Evolutionary conservation across 768 basidiomycete species (phyloP), one percentile per base, ranked within the genome.

Genomic region (Lyophyllum semitale): DNA sequence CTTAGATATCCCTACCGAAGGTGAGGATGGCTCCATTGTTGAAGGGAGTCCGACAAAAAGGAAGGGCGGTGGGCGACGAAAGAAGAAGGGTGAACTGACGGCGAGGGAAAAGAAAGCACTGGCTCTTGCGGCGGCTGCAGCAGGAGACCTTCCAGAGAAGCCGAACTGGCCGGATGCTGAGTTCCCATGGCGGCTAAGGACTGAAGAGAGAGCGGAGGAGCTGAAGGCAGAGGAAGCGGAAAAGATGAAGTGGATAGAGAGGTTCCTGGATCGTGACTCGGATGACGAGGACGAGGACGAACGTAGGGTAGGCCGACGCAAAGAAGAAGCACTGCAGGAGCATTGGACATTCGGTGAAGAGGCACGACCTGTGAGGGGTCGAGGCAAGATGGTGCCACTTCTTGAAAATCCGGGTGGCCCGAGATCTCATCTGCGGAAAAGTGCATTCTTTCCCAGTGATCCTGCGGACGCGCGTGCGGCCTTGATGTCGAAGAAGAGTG

Each of bases 141-240:
- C 65, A 18, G 77, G 76, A 33, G 70, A 70, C n/a, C 59, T 65
- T 4, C 45, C 66, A 1, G 79, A 81, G 32, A 79, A 71, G 50
- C 88, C 89, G 9, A 86, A 89, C 64, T 93, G 91, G 91, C 87
- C 86, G 7, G 91, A 93, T 62, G 60, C 75, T 8, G 84, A 84
- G 68, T 92, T 91, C 63, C 91, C 91, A 20, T 93, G 91, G 91
- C 80, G 80, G 46, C 65, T 86, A 59, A 76, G 85, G 51, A 76
- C 73, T n/a, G 77, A 82, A 58, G 80, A 86, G 65, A 77, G 80
- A 29, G 72, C 73, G 22, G 81, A 84, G 46, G 59, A 76, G 43
- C 75, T 76, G 22, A 81, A 79, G 62, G 76, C 77, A 27, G 79
- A 85, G 63, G 76, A 84, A 60, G 81, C 80, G 61, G 84, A 88